Conservation (phyloP, 306 rosid species). For the Vicia faba region DNA sequence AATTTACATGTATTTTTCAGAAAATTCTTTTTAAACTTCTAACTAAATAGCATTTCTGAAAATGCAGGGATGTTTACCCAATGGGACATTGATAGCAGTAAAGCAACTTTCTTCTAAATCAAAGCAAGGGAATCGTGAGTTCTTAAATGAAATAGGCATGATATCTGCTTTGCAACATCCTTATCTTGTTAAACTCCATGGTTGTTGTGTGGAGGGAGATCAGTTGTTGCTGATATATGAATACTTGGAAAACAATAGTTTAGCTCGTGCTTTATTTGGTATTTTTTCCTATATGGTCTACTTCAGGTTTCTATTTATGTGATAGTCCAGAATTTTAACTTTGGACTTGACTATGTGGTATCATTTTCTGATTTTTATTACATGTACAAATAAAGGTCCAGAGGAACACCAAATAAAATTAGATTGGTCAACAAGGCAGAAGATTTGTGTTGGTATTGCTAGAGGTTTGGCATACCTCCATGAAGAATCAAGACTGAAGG, state of each 20-base stretch:
- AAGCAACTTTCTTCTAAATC: slow-evolving; percentile 74
- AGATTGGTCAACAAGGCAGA: slow-evolving; percentile 61
- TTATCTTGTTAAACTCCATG: slow-evolving; percentile 45
- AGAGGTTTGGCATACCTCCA: slow-evolving; percentile 63
- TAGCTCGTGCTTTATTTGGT: slow-evolving; percentile 53
- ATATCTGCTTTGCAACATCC: slow-evolving; percentile 64
- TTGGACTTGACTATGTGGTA: not conserved
- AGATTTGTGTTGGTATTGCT: slow-evolving; percentile 58
- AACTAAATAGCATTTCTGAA: not conserved
- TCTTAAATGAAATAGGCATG: slow-evolving; percentile 68
- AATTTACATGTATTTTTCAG: not conserved
- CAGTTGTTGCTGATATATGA: slow-evolving; percentile 51
- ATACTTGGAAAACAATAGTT: slow-evolving; percentile 60
- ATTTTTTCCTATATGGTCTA: slow-evolving; percentile 9
- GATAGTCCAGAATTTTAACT: not conserved
- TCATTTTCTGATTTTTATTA: not conserved
- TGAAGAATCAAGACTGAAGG: slow-evolving; percentile 63
- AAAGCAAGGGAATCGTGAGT: slow-evolving; percentile 74
- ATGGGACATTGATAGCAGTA: slow-evolving; percentile 63
- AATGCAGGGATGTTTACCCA: slow-evolving; percentile 38
- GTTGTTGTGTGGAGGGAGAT: slow-evolving; percentile 48
- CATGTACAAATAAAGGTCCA: slow-evolving; percentile 26
- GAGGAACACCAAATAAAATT: slow-evolving; percentile 6
- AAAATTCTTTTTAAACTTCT: not conserved
- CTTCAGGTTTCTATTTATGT: not conserved